Evolutionary conservation across 805 yeast genomes (phyloP), one percentile per base, ranked within the genome.

Genomic region (Yarrowia divulgata): DNA sequence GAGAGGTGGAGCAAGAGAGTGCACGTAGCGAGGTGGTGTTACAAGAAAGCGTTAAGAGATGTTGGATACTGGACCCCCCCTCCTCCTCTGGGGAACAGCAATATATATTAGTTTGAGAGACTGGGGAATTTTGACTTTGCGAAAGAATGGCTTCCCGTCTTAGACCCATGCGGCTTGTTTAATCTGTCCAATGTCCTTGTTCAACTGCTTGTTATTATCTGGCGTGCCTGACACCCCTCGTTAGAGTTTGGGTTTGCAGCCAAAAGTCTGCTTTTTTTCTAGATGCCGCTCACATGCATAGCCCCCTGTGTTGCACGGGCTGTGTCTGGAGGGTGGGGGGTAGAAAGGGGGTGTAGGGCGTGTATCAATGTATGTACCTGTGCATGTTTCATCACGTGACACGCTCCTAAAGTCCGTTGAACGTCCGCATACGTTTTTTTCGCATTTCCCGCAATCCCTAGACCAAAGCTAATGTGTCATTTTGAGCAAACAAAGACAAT

Each of bases 131-230:
- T 57, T n/a, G 64, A 40, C 49, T 60, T 57, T 57, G 35, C 52
- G n/a, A 43, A n/a, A 60, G 66, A 60, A 57, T 57, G 63, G 63
- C 66, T 43, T 60, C 66, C 52, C 66, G 52, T 60, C 66, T 43
- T 39, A 45, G 42, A 60, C 66, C 66, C 52, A 60, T 60, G 66
- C 66, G 66, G 66, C 66, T 60, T 43, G 66, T 60, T 60, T 60
- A 60, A 60, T 60, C 66, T 60, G 66, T 60, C 66, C 66, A 60
- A 60, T 45, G 48, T 60, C 66, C 66, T 60, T 60, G 66, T 60
- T 45, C 50, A 1, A 13, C 34, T 19, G 42, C 34, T 45, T 60
- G 66, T 60, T 60, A 43, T 45, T 60, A 43, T 60, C 66, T 60
- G 50, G 50, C 52, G 66, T 60, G 50, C 66, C 66, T 60, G 66